phyloP scores from a whole-genome alignment of 2,329 filamentous ascomycete species.

The Penicillium verrucosum region DNA sequence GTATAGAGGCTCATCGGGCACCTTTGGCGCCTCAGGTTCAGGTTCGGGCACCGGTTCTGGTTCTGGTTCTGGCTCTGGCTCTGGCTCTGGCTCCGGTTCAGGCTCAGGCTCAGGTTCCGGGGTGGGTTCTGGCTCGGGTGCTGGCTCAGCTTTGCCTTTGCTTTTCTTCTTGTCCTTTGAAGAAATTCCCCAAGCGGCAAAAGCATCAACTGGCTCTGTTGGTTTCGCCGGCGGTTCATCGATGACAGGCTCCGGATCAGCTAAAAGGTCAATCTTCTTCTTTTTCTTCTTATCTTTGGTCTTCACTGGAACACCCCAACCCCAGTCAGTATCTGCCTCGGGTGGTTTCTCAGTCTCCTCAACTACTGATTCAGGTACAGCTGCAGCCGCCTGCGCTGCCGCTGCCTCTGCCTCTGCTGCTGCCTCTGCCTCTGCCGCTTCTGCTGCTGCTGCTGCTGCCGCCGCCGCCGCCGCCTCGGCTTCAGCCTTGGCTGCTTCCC shows the following conservation, averaged over 20 bases:
- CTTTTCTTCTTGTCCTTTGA: conserved; percentile 33
- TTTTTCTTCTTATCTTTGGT: conserved; percentile 38
- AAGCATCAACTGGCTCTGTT: conserved; percentile 28
- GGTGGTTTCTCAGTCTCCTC: conserved; percentile 18
- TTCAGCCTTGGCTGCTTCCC: conserved; percentile 12
- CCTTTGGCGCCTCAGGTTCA: conserved; percentile 18
- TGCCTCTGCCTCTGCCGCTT: not conserved
- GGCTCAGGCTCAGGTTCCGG: conserved; percentile 5
- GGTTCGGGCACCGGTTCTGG: conserved; percentile 30
- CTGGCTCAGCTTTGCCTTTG: conserved; percentile 29
- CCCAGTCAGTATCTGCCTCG: conserved; percentile 29
- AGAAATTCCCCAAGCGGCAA: conserved; percentile 24
- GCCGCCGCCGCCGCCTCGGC: not conserved
- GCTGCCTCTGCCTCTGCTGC: not conserved
- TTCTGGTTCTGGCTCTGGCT: conserved; percentile 33
- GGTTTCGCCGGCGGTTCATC: conserved; percentile 18
- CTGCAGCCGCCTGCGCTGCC: not conserved
- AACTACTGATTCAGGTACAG: conserved; percentile 9
- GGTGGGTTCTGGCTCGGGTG: conserved; percentile 15
- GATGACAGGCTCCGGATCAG: conserved; percentile 25
- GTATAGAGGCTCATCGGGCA: conserved; percentile 37
- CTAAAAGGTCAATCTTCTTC: conserved; percentile 27
- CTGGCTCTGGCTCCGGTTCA: conserved; percentile 23
- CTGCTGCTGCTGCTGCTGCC: not conserved
- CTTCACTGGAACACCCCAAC: conserved; percentile 26